Conservation (phyloP, 2,329 filamentous ascomycete species). For the Chrysoporthe deuterocubensis region DNA sequence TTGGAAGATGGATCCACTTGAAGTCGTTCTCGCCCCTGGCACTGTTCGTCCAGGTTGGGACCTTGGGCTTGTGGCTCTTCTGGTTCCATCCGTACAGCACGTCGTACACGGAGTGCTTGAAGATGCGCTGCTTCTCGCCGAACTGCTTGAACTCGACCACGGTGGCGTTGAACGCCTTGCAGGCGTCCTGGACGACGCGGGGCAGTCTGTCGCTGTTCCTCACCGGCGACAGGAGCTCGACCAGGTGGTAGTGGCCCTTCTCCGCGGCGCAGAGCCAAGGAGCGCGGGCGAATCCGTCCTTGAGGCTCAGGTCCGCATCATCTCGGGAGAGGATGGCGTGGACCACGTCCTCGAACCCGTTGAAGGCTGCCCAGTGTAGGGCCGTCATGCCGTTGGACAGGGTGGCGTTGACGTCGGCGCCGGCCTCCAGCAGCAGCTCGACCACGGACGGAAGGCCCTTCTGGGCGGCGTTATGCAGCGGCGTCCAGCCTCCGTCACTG, state of each 20-base stretch:
- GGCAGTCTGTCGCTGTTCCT: constrained; percentile 40
- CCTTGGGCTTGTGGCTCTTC: constrained; percentile 49
- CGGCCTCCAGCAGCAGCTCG: constrained; percentile 45
- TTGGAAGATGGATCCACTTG: constrained; percentile 57
- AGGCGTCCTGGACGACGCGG: constrained; percentile 47
- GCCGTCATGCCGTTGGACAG: constrained; percentile 58
- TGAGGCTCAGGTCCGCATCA: constrained; percentile 39
- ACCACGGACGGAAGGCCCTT: constrained; percentile 40
- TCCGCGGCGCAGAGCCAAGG: constrained; percentile 48
- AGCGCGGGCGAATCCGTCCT: constrained; percentile 46
- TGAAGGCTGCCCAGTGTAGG: constrained; percentile 57
- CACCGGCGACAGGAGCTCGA: constrained; percentile 43
- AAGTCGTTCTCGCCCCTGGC: constrained; percentile 48
- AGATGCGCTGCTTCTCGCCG: constrained; percentile 46
- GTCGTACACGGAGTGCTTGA: constrained; percentile 52
- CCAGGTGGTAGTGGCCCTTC: constrained; percentile 41
- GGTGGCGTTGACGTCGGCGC: constrained; percentile 49
- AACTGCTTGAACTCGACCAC: constrained; percentile 57
- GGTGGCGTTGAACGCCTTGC: constrained; percentile 54
- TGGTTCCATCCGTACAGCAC: constrained; percentile 54
- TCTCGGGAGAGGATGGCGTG: constrained; percentile 44
- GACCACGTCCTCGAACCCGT: constrained; percentile 50
- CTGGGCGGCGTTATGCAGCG: constrained; percentile 47
- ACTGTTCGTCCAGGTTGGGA: constrained; percentile 49
- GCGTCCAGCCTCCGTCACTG: constrained; percentile 47